These are phyloP conservation scores for Umbelopsis sp. DNA, from an alignment of 192 early-diverging fungal species.

Conservation along the genomic window DNA sequence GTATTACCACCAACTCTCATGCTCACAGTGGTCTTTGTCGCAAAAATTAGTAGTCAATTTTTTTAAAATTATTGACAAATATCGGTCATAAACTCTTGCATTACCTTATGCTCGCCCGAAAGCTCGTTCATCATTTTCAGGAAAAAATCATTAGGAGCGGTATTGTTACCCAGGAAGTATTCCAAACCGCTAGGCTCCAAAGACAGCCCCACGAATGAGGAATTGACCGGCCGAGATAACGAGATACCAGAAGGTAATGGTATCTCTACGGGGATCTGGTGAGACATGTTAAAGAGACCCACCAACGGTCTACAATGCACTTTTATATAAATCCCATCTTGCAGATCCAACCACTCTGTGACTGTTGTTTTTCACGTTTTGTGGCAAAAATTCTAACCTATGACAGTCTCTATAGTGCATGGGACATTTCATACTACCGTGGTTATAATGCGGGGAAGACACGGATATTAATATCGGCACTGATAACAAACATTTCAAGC, in stretches of 20 bases:
- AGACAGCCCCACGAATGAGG: neutral
- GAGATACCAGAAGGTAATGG: neutral
- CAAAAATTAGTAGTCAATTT: too few relatives aligned
- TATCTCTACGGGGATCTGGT: neutral
- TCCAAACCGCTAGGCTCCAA: conserved; percentile 7
- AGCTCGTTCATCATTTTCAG: neutral
- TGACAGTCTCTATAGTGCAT: too few relatives aligned
- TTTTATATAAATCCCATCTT: neutral
- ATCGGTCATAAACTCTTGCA: neutral
- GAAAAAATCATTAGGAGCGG: neutral
- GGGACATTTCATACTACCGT: too few relatives aligned
- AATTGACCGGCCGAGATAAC: neutral
- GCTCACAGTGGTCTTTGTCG: too few relatives aligned
- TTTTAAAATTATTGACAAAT: too few relatives aligned
- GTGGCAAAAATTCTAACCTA: too few relatives aligned
- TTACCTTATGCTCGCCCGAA: neutral
- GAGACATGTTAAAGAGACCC: neutral
- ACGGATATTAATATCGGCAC: too few relatives aligned
- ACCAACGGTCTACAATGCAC: neutral
- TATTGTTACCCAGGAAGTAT: neutral
- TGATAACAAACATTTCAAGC: too few relatives aligned
- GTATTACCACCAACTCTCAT: conserved; percentile 1
- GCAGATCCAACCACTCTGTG: neutral
- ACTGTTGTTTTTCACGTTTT: neutral
- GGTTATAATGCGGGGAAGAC: too few relatives aligned